A percentile compares a stretch with the other conserved stretches of the same genome.
Evolutionary conservation across 805 yeast genomes (phyloP).

Genomic region (Yarrowia bubula): DNA sequence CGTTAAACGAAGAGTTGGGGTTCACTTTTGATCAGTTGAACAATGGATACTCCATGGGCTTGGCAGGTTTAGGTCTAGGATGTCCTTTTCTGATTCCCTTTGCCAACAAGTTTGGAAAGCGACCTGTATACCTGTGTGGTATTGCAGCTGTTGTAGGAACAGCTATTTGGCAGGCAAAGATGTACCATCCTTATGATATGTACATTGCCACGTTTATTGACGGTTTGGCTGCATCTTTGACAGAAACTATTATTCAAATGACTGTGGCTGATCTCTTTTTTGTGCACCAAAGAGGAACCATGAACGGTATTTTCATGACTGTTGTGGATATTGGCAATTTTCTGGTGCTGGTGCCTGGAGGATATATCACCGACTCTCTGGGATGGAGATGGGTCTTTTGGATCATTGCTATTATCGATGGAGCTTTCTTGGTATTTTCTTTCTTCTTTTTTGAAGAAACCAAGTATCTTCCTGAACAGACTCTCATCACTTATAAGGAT

Average conservation of each 20-base stretch:
- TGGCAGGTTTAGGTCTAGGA: conserved; percentile 29
- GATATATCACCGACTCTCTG: conserved; percentile 32
- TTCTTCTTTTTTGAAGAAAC: conserved; percentile 33
- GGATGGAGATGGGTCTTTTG: conserved; percentile 37
- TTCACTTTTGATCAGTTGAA: conserved; percentile 28
- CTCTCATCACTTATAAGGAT: background rate
- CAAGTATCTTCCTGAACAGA: conserved; percentile 23
- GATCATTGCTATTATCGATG: conserved; percentile 33
- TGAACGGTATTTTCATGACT: conserved; percentile 34
- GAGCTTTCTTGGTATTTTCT: conserved; percentile 28
- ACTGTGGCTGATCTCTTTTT: conserved; percentile 33
- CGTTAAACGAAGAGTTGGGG: conserved; percentile 27
- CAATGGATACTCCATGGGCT: conserved; percentile 27
- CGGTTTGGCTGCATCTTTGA: conserved; percentile 27
- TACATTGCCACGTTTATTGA: conserved; percentile 28
- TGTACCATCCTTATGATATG: conserved; percentile 28
- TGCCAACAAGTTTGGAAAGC: conserved; percentile 29
- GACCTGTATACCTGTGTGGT: conserved; percentile 29
- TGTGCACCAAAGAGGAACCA: conserved; percentile 35
- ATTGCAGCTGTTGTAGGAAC: conserved; percentile 22
- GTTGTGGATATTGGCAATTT: conserved; percentile 34
- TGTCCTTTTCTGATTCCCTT: conserved; percentile 30
- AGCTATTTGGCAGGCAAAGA: conserved; percentile 29
- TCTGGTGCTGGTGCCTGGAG: conserved; percentile 34
- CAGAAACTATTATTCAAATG: conserved; percentile 32